Conservation (phyloP, 345 rosid species). For the Lumnitzera racemosa region DNA sequence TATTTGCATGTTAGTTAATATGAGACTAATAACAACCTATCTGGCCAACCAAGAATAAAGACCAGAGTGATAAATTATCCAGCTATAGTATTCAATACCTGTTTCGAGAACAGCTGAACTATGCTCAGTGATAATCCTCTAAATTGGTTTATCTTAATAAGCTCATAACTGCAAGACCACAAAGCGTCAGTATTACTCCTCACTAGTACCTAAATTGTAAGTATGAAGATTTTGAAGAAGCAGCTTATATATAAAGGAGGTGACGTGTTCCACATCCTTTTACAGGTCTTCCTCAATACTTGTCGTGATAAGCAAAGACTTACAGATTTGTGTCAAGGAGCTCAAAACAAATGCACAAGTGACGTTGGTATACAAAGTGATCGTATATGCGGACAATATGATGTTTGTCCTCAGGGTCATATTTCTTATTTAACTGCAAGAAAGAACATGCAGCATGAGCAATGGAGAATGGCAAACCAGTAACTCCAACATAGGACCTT, state of each 20-base stretch:
- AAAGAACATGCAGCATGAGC: constrained; percentile 10
- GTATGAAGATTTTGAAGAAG: not conserved
- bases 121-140: constrained; percentile 93
- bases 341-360: constrained; percentile 95
- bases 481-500: not conserved
- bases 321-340: constrained; percentile 95
- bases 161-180: constrained; percentile 69
- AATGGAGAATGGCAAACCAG: not conserved
- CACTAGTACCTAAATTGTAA: not conserved
- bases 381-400: constrained; percentile 98
- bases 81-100: constrained; percentile 35
- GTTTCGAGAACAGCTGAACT: constrained; percentile 93
- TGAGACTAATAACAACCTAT: constrained; percentile 7
- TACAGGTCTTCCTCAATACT: not conserved
- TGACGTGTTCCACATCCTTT: not conserved
- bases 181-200: constrained; percentile 22
- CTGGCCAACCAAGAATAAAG: constrained; percentile 2
- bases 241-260: constrained; percentile 5
- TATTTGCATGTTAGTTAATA: constrained; percentile 16
- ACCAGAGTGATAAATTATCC: not conserved
- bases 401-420: constrained; percentile 97
- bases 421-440: constrained; percentile 88
- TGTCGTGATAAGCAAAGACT: constrained; percentile 20
- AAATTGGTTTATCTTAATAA: constrained; percentile 89
- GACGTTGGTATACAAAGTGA: constrained; percentile 75